Evolutionary conservation across 106 monocot species (phyloP).

Genomic region (Platanthera zijinensis): DNA sequence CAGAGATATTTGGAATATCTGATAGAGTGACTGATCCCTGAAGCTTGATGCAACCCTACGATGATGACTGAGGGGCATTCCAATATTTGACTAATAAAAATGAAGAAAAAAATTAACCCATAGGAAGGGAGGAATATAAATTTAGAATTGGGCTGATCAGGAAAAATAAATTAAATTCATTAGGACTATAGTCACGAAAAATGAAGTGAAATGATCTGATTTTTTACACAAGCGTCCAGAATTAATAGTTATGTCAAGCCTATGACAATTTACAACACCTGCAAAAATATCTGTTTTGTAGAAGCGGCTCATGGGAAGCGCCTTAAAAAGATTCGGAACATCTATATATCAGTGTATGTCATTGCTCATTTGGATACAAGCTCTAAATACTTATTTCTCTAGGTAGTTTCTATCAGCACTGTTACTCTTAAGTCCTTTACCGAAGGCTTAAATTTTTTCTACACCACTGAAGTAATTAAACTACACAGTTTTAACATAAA

Average conservation of each 20-base stretch:
- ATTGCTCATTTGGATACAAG: not conserved
- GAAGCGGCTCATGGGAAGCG: not conserved
- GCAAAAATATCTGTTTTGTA: not conserved
- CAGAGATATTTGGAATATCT: slow-evolving; percentile 95
- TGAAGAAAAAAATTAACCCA: slow-evolving; percentile 6
- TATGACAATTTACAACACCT: not conserved
- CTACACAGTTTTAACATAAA: not conserved
- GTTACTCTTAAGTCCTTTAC: not conserved
- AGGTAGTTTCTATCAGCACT: not conserved
- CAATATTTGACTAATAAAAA: slow-evolving; percentile 54
- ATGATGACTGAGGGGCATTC: slow-evolving; percentile 69
- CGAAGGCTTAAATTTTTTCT: not conserved
- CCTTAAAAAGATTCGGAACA: not conserved
- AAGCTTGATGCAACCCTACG: slow-evolving; percentile 70
- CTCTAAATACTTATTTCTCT: not conserved
- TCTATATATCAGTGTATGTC: not conserved
- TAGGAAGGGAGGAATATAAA: not conserved
- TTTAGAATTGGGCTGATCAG: not conserved
- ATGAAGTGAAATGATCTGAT: not conserved
- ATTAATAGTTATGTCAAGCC: not conserved
- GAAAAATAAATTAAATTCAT: not conserved
- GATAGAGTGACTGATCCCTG: slow-evolving; percentile 82
- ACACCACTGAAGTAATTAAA: not conserved
- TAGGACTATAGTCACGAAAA: not conserved
- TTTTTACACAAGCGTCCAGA: not conserved